A percentile compares a stretch with the other conserved stretches of the same genome.
Evolutionary conservation across 371 early-diverging fungal species (phyloP).

Genomic region (Globomyces sp.): DNA sequence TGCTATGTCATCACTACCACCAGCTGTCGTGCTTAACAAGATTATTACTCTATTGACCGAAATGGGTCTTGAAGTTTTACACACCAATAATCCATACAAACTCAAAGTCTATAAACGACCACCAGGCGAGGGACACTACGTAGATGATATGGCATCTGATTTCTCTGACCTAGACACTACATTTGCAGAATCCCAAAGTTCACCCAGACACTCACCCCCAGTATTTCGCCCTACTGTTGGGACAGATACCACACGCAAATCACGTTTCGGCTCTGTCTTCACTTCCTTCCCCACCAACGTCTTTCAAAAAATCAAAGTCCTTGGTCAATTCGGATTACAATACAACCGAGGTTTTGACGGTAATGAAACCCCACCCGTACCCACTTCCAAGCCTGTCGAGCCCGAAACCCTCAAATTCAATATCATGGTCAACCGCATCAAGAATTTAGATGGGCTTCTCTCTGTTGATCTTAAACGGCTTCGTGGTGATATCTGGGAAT

Average conservation of each 20-base stretch:
- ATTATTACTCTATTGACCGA: constrained; percentile 25
- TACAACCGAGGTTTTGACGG: constrained; percentile 41
- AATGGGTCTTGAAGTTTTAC: constrained; percentile 37
- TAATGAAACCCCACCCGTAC: not conserved
- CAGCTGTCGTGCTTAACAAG: constrained; percentile 31
- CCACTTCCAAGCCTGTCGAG: not conserved
- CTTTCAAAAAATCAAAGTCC: constrained; percentile 29
- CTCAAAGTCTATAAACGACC: constrained; percentile 26
- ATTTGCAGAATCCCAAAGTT: not conserved
- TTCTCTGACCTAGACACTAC: not conserved
- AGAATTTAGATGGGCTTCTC: constrained; percentile 83
- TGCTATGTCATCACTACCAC: constrained; percentile 36
- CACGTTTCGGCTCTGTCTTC: constrained; percentile 18
- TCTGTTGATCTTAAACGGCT: constrained; percentile 88
- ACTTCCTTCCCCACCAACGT: constrained; percentile 39
- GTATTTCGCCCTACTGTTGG: not conserved
- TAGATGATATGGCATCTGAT: not conserved
- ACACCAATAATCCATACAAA: constrained; percentile 34
- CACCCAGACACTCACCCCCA: not conserved
- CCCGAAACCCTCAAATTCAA: constrained; percentile 54
- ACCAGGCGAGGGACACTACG: constrained; percentile 3
- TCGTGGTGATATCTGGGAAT: constrained; percentile 90
- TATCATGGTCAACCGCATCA: constrained; percentile 85
- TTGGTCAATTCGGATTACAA: constrained; percentile 34
- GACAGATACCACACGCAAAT: not conserved